Evolutionary conservation across 2,329 filamentous ascomycete genomes (phyloP), one percentile per base, ranked within the genome.

Genomic region (Cercospora beticola): DNA sequence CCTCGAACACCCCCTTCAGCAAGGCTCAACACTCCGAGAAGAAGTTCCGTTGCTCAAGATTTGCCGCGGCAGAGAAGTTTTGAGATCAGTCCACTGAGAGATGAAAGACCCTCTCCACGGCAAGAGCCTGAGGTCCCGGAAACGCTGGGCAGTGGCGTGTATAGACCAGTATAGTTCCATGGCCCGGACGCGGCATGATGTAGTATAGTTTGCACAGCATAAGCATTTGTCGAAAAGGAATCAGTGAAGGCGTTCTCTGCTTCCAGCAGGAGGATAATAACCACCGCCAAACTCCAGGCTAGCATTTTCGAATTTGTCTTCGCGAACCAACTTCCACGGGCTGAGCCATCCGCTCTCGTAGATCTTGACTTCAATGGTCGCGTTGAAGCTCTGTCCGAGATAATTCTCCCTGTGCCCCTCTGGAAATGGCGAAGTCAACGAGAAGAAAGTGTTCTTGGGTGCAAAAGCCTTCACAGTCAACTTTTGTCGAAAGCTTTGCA

Each of bases 221-320:
- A 43, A 21, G 31, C 57, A 54, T 30, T 10, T 46, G 18, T 18
- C 56, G n/a, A 9, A 52, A 43, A 61, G 7, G 6, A 12, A n/a
- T 21, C 70, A 81, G 58, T 81, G 74, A 62, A 78, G 78, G 26
- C 77, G 76, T 65, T 80, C 71, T 2, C 77, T 73, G 62, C 73
- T 78, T 2, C 82, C 82, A 52, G 79, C 78, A 30, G 78, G 79
- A 6, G 79, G 79, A 75, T 83, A 85, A 71, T 83, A 85, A 0
- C 74, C 81, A 0, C 82, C 83, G 0, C 83, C 83, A 77, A 85
- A 85, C 69, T 85, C 83, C 66, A 86, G 67, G 74, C 82, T 83
- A 28, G 77, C 81, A 10, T 76, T 74, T 59, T 82, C 78, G 69
- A 84, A 85, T 52, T 64, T 73, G 59, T 82, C 81, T 67, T 76